Evolutionary conservation across 805 yeast species (phyloP).

Genomic region (Yarrowia sp.): DNA sequence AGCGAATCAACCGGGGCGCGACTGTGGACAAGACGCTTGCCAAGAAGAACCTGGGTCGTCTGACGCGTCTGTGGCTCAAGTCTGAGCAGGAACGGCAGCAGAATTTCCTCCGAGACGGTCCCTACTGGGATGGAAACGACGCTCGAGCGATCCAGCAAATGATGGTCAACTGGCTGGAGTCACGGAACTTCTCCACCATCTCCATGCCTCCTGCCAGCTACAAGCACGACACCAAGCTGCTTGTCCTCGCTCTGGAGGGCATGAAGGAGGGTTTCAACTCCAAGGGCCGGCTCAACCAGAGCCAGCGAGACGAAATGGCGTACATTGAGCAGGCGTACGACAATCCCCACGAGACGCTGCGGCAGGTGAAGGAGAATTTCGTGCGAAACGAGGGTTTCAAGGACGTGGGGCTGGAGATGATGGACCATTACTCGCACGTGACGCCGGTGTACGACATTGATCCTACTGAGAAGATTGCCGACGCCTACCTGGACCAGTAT

Average conservation of each 20-base stretch:
- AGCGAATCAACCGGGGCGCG: constrained; percentile 85
- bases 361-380: constrained; percentile 79
- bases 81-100: constrained; percentile 90
- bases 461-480: constrained; percentile 93
- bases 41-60: constrained; percentile 87
- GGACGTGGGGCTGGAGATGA: constrained; percentile 85
- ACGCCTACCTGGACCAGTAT: constrained; percentile 94
- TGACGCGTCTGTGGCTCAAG: constrained; percentile 91
- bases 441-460: constrained; percentile 88
- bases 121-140: constrained; percentile 82
- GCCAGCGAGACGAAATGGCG: constrained; percentile 91
- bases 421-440: constrained; percentile 85
- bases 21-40: constrained; percentile 94
- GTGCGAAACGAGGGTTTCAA: constrained; percentile 91
- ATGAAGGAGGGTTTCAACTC: constrained; percentile 81
- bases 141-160: constrained; percentile 87
- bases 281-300: constrained; percentile 77
- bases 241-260: constrained; percentile 87
- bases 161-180: constrained; percentile 90
- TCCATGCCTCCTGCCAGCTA: constrained; percentile 93
- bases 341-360: constrained; percentile 91
- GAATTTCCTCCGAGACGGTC: constrained; percentile 81
- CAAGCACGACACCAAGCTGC: constrained; percentile 89
- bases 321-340: constrained; percentile 96
- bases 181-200: constrained; percentile 80